Percentiles rank a stretch among this genome's conserved stretches.
Conservation (phyloP, 768 basidiomycete species). For the Pisolithus microcarpus region DNA sequence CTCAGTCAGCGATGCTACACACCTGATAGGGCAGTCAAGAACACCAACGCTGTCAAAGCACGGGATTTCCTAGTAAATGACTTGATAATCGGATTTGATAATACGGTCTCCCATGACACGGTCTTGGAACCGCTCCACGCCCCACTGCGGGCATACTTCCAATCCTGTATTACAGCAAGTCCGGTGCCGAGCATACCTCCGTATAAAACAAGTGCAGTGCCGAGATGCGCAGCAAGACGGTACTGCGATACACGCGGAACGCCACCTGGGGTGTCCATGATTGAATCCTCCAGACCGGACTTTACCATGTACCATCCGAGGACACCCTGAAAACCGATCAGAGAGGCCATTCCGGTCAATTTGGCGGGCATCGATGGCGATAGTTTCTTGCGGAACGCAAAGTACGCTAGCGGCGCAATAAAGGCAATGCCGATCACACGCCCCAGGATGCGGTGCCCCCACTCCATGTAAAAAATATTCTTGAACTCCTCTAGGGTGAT, state of each 20-base stretch:
- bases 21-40: conserved; percentile 92
- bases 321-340: conserved; percentile 87
- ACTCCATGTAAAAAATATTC: conserved; percentile 97
- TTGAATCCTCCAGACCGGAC: conserved; percentile 81
- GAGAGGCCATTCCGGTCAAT: conserved; percentile 62
- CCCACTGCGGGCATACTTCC: conserved; percentile 56
- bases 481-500: conserved; percentile 91
- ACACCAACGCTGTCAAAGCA: conserved; percentile 68
- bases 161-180: conserved; percentile 69
- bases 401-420: conserved; percentile 79
- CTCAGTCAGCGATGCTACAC: conserved; percentile 10
- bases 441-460: conserved; percentile 90
- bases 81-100: conserved; percentile 51
- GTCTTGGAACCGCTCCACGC: conserved; percentile 50
- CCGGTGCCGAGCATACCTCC: conserved; percentile 86
- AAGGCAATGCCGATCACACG: conserved; percentile 80
- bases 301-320: conserved; percentile 99
- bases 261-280: conserved; percentile 72
- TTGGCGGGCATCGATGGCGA: conserved; percentile 53
- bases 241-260: conserved; percentile 97
- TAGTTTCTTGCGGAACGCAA: conserved; percentile 63
- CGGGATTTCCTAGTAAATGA: conserved; percentile 55
- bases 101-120: conserved; percentile 35
- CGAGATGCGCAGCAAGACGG: conserved; percentile 88
- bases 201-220: conserved; percentile 88